Percentiles rank a stretch among this genome's conserved stretches.
These are phyloP conservation scores for Pichia membranifaciens DNA, from an alignment of 805 yeast genomes.

Conservation along the genomic window DNA sequence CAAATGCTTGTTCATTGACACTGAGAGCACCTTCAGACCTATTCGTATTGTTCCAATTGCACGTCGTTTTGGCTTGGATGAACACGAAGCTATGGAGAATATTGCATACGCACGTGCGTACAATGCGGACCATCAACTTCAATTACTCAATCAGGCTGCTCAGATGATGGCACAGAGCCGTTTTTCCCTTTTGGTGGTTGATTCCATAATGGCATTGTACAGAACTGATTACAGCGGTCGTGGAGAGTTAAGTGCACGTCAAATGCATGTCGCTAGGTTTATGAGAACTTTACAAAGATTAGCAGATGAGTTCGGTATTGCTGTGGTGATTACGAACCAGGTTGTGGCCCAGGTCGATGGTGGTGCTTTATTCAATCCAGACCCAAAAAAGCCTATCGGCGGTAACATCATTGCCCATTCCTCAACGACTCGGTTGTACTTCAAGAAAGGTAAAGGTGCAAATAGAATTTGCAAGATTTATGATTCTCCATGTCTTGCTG, in stretches of 20 bases:
- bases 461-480: slow-evolving; percentile 91
- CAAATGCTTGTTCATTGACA: slow-evolving; percentile 89
- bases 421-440: slow-evolving; percentile 85
- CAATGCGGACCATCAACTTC: slow-evolving; percentile 93
- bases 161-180: slow-evolving; percentile 94
- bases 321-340: slow-evolving; percentile 92
- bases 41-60: slow-evolving; percentile 85
- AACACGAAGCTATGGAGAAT: slow-evolving; percentile 91
- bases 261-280: slow-evolving; percentile 87
- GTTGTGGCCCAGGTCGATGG: slow-evolving; percentile 97
- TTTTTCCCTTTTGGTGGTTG: slow-evolving; percentile 87
- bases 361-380: slow-evolving; percentile 84
- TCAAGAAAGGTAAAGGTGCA: slow-evolving; percentile 87
- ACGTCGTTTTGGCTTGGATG: slow-evolving; percentile 83
- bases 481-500: slow-evolving; percentile 96
- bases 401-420: slow-evolving; percentile 97
- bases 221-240: slow-evolving; percentile 94
- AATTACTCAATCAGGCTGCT: slow-evolving; percentile 82
- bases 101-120: slow-evolving; percentile 97
- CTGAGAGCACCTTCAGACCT: slow-evolving; percentile 96
- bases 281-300: slow-evolving; percentile 87
- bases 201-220: slow-evolving; percentile 93
- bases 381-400: slow-evolving; percentile 97
- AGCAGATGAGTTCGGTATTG: slow-evolving; percentile 97
- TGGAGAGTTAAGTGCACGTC: slow-evolving; percentile 93